Base-by-base conservation (phyloP, 352 stramenopile genomes). In the Phytophthora colocasiae region DNA sequence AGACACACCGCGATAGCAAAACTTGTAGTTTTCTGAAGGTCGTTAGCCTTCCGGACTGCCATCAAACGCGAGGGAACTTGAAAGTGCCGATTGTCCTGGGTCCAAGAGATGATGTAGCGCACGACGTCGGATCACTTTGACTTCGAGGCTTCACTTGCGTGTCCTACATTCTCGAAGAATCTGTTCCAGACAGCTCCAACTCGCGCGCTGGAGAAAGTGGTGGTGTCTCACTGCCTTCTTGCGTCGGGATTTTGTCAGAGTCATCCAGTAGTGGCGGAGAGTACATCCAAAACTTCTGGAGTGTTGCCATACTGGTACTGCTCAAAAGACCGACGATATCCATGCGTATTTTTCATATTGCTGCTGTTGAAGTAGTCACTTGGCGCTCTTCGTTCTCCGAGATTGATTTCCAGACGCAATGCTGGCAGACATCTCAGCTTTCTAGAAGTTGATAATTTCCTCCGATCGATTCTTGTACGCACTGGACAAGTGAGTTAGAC, bases 141-240 rank as follows among this genome's bases (percentile, higher is more conserved):
- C 48, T 43, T 9, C 31, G 58, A 11, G n/a, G 2, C 6, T 24
- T 87, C 79, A 11, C 49, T 71, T 12, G 55, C 58, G 24, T 70
- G 52, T 1, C 63, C 78, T 54, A 90, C 65, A 27, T 94, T 94
- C 41, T 87, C 80, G 64, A 92, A 94, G 53, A 94, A 94, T 15
- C 72, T 73, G 52, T 86, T 91, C 86, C 83, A 94, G 17, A 94
- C 80, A 22, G 82, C 86, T 54, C 74, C 79, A 6, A 92, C 81
- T 3, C 83, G 70, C 2, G n/a, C n/a, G 73, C 53, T 0, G 80
- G 75, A 59, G 80, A 80, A 40, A 82, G 58, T 0, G 51, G 46
- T 2, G 60, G 55, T 7, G 67, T 68, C 38, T 44, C 12, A 9
- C 17, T 54, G 10, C 32, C 40, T 22, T 48, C 53, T n/a, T n/a